Evolutionary conservation across 169 alveolate genomes (phyloP).

Genomic region (Plasmodium inui): DNA sequence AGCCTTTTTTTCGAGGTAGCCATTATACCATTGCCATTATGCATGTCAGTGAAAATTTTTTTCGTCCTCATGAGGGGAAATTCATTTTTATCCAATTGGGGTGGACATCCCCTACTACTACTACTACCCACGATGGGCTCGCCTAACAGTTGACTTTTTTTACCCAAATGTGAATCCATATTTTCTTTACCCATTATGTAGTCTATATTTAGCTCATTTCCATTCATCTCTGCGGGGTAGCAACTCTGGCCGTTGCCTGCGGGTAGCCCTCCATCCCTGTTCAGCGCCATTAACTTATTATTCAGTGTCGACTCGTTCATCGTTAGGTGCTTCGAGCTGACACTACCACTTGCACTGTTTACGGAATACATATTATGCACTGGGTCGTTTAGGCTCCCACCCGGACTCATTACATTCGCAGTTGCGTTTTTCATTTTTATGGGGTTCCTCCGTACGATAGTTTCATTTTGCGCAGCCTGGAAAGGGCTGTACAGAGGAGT

Average conservation of each 20-base stretch:
- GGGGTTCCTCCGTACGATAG: not conserved
- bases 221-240: not conserved
- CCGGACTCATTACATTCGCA: not conserved
- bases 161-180: not conserved
- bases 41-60: not conserved
- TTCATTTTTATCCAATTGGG: not conserved
- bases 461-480: not conserved
- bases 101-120: not conserved
- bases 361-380: not conserved
- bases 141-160: not conserved
- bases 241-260: not conserved
- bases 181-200: slow-evolving; percentile 2
- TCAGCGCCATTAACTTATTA: not conserved
- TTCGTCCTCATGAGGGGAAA: not conserved
- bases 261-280: not conserved
- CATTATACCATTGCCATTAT: not conserved
- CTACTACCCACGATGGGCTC: not conserved
- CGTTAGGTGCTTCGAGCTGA: not conserved
- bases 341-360: not conserved
- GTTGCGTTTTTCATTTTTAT: not conserved
- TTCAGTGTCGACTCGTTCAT: slow-evolving; percentile 5
- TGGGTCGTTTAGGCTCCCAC: not conserved
- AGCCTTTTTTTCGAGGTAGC: not conserved
- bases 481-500: slow-evolving; percentile 9
- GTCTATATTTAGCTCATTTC: not conserved